Evolutionary conservation across 306 rosid species (phyloP).

Genomic region (Vigna radiata): DNA sequence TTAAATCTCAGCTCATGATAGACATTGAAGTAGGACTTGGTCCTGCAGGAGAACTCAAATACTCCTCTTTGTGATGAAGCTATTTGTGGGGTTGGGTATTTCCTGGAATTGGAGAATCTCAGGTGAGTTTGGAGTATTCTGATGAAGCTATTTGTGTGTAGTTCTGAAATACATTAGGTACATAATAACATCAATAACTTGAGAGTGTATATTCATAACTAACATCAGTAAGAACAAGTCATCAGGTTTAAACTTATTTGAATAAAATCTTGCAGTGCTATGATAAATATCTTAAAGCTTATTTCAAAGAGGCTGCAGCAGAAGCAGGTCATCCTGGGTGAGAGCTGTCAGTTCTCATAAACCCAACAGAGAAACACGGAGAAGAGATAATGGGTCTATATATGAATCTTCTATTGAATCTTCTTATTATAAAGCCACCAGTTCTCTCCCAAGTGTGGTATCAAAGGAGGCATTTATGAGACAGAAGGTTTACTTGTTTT

Average conservation of each 20-base stretch:
- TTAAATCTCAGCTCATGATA: constrained; percentile 71
- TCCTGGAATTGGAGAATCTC: constrained; percentile 98
- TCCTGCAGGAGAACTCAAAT: constrained; percentile 93
- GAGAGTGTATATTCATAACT: not conserved
- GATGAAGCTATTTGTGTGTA: not conserved
- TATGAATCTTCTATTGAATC: constrained; percentile 51
- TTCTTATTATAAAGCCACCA: constrained; percentile 49
- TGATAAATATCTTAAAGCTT: constrained; percentile 80
- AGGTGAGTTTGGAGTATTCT: constrained; percentile 56
- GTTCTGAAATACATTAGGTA: not conserved
- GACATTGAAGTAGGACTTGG: constrained; percentile 97
- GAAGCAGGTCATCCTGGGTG: constrained; percentile 82
- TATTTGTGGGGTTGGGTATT: constrained; percentile 93
- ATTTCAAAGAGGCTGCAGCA: constrained; percentile 70
- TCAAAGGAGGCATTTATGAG: constrained; percentile 59
- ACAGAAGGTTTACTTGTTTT: constrained; percentile 63
- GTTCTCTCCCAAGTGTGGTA: constrained; percentile 41
- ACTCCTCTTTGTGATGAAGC: constrained; percentile 79
- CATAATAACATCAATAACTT: not conserved
- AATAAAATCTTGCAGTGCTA: constrained; percentile 67
- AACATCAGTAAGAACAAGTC: not conserved
- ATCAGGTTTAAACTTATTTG: not conserved
- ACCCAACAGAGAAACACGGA: constrained; percentile 56
- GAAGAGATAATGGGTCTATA: constrained; percentile 56
- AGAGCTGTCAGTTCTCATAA: constrained; percentile 74